Evolutionary conservation across 2,329 filamentous ascomycete genomes (phyloP).

Genomic region (Hymenoscyphus fraxineus): DNA sequence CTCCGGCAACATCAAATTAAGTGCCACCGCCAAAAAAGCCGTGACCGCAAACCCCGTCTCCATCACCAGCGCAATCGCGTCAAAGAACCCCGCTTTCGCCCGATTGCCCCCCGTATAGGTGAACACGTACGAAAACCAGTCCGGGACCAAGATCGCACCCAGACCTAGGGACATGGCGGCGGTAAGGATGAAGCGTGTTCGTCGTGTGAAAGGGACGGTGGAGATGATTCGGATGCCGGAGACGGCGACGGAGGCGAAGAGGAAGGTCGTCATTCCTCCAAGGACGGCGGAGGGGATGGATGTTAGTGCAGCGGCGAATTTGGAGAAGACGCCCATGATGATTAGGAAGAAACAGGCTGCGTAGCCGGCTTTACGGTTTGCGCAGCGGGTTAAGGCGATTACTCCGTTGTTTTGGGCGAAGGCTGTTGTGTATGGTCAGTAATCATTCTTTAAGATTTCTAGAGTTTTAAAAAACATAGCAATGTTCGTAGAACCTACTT

Average conservation of each 20-base stretch:
- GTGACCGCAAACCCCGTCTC: slow-evolving; percentile 73
- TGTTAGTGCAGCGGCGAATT: slow-evolving; percentile 76
- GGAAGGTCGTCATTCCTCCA: slow-evolving; percentile 74
- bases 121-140: slow-evolving; percentile 68
- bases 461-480: background rate
- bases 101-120: slow-evolving; percentile 67
- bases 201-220: slow-evolving; percentile 68
- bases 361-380: slow-evolving; percentile 76
- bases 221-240: slow-evolving; percentile 74
- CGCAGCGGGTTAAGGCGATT: slow-evolving; percentile 76
- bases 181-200: slow-evolving; percentile 78
- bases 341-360: slow-evolving; percentile 73
- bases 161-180: slow-evolving; percentile 71
- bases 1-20: slow-evolving; percentile 70
- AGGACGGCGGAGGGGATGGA: slow-evolving; percentile 66
- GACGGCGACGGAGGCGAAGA: slow-evolving; percentile 73
- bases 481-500: background rate
- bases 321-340: slow-evolving; percentile 77
- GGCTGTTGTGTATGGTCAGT: slow-evolving; percentile 42
- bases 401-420: slow-evolving; percentile 86
- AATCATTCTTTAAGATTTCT: background rate
- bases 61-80: slow-evolving; percentile 70
- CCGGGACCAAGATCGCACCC: slow-evolving; percentile 62
- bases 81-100: slow-evolving; percentile 67
- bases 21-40: slow-evolving; percentile 65